Evolutionary conservation across 2,329 filamentous ascomycete species (phyloP).

Genomic region (Blastomyces percursus): DNA sequence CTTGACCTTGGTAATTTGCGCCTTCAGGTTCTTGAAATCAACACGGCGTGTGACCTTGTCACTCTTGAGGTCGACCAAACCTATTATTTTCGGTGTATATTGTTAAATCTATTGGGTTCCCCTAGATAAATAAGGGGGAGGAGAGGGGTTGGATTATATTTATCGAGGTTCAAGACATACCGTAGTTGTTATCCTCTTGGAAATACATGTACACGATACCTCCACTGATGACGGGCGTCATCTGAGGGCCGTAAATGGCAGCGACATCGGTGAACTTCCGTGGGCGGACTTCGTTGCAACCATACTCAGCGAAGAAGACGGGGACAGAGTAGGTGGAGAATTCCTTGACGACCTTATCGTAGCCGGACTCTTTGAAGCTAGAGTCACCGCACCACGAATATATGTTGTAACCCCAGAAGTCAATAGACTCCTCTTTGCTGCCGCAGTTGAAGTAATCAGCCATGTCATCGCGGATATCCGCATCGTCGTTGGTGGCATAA

Average conservation of each 20-base stretch:
- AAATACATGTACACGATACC: slow-evolving; percentile 99
- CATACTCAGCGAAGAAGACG: slow-evolving; percentile 97
- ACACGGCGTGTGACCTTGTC: slow-evolving; percentile 53
- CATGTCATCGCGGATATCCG: slow-evolving; percentile 66
- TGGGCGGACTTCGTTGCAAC: slow-evolving; percentile 66
- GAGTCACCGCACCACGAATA: slow-evolving; percentile 97
- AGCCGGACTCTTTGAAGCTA: slow-evolving; percentile 64
- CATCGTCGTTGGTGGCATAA: slow-evolving; percentile 92
- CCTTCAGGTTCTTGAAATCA: slow-evolving; percentile 64
- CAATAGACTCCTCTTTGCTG: slow-evolving; percentile 54
- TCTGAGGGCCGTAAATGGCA: slow-evolving; percentile 66
- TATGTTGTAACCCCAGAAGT: slow-evolving; percentile 99
- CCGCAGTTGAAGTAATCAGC: slow-evolving; percentile 88
- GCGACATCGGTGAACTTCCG: slow-evolving; percentile 78
- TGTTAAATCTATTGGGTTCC: slow-evolving; percentile 10
- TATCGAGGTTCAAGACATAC: slow-evolving; percentile 32
- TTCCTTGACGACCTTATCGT: slow-evolving; percentile 70
- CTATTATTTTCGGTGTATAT: slow-evolving; percentile 12
- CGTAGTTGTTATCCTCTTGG: slow-evolving; percentile 82
- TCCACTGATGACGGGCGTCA: slow-evolving; percentile 82
- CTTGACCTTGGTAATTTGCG: slow-evolving; percentile 55
- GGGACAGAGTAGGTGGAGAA: slow-evolving; percentile 85
- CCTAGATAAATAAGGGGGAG: neutral
- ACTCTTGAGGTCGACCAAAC: slow-evolving; percentile 50
- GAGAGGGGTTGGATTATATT: neutral